These are phyloP conservation scores for Ustilago tritici DNA, from an alignment of 1,284 basidiomycete species.

Conservation along the genomic window DNA sequence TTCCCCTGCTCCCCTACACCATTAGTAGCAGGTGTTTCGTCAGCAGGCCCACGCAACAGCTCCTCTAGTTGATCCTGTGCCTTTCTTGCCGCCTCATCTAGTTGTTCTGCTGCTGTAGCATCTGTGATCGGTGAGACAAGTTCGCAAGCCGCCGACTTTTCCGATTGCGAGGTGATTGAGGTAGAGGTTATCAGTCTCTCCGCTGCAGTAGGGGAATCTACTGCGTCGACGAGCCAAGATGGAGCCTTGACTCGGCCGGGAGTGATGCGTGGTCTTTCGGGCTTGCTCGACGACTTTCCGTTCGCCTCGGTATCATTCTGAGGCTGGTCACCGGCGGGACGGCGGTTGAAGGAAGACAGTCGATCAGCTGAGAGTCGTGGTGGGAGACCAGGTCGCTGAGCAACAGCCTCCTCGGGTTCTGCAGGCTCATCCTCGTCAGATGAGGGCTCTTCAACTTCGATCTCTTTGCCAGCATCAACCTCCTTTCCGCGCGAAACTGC, in stretches of 20 bases:
- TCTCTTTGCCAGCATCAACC: conserved; percentile 15
- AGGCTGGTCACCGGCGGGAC: neutral
- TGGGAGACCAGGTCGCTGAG: conserved; percentile 26
- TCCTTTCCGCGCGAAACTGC: neutral
- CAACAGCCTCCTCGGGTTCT: conserved; percentile 30
- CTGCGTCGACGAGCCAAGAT: conserved; percentile 44
- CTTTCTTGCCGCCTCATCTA: conserved; percentile 36
- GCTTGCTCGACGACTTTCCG: conserved; percentile 1
- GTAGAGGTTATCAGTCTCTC: conserved; percentile 24
- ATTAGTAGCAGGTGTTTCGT: neutral
- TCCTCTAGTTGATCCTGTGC: conserved; percentile 48
- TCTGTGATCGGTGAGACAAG: conserved; percentile 39
- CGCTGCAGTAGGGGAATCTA: conserved; percentile 32
- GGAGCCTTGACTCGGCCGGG: conserved; percentile 40
- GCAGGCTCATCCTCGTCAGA: conserved; percentile 35
- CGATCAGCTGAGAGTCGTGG: conserved; percentile 30
- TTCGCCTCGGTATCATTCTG: neutral
- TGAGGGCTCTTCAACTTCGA: conserved; percentile 30
- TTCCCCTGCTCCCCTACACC: neutral
- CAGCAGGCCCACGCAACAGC: conserved; percentile 32
- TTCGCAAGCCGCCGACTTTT: conserved; percentile 8
- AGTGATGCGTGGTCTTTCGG: conserved; percentile 24
- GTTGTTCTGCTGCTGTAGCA: conserved; percentile 29
- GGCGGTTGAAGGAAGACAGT: conserved; percentile 13
- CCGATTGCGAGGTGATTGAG: conserved; percentile 2